phyloP scores from a whole-genome alignment of 2,329 filamentous ascomycete species.

The Colletotrichum costaricense region DNA sequence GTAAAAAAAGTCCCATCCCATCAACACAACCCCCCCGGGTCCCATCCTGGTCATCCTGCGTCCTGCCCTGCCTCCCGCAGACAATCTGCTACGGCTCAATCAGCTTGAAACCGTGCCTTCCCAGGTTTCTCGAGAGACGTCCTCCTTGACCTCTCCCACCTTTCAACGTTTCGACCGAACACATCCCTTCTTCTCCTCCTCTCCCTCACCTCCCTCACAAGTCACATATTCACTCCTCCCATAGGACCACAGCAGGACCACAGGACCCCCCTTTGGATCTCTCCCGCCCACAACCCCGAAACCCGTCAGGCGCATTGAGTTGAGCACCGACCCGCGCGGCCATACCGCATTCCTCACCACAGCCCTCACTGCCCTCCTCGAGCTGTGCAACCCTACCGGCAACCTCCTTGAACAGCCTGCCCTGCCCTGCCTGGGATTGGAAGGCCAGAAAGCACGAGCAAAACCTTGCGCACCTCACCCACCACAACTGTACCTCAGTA shows the following conservation, averaged over 20 bases:
- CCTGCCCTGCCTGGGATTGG: slow-evolving; percentile 5
- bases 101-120: slow-evolving; percentile 34
- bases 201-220: slow-evolving; percentile 11
- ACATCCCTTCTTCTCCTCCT: slow-evolving; percentile 25
- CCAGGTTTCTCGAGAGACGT: slow-evolving; percentile 18
- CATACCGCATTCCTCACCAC: slow-evolving; percentile 13
- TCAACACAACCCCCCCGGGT: no score
- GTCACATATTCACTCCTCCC: background rate
- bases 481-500: no score
- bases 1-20: background rate
- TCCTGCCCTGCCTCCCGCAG: slow-evolving; percentile 21
- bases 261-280: background rate
- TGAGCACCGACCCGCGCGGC: slow-evolving; percentile 31
- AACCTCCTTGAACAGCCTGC: slow-evolving; percentile 16
- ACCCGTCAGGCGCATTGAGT: slow-evolving; percentile 36
- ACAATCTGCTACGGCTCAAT: slow-evolving; percentile 34
- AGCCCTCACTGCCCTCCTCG: background rate
- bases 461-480: slow-evolving; percentile 2
- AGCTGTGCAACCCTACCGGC: slow-evolving; percentile 4
- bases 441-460: background rate
- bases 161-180: slow-evolving; percentile 24
- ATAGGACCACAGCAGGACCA: background rate
- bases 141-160: slow-evolving; percentile 27
- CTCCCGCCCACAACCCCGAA: slow-evolving; percentile 30
- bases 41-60: slow-evolving; percentile 11